Evolutionary conservation across 1,139 yeast species (phyloP), one percentile per base, ranked within the genome.

Genomic region (Suhomyces choctaworum): DNA sequence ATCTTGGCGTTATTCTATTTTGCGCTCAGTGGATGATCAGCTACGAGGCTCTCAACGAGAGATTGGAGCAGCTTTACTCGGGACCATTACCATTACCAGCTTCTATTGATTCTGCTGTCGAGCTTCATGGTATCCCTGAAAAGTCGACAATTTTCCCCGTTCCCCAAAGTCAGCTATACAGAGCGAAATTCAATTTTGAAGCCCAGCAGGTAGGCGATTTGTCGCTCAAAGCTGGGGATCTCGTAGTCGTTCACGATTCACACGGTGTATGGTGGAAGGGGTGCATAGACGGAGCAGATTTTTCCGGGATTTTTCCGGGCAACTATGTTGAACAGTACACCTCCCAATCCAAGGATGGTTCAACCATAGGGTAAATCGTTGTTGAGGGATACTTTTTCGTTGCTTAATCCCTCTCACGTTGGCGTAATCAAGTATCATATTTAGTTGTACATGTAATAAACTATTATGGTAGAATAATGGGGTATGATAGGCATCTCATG

Each of bases 211-310:
- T 44, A 0, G 78, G 74, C 1, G 87, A 81, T 48, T 62, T 81
- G 19, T 48, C 70, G 3, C 67, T 81, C 43, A 47, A 58, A 17
- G 59, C 53, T 23, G 83, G 82, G 7, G 83, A 78, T 40, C 48
- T 53, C 29, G 67, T 81, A 24, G 58, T 52, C 26, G 59, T 80
- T 2, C 40, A 75, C 20, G 71, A 69, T 32, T 58, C 53, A 15
- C 60, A 64, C 1, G 72, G 70, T 3, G 58, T 61, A 20, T 80
- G 87, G 87, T 80, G 85, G 84, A 68, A 67, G 41, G 87, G 86
- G 2, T 68, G 69, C 46, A 46, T 69, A 5, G 60, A 66, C 30
- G 82, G 77, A 0, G 45, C 54, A 16, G 20, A 17, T 7, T 7
- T 17, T 17, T 42, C 54, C 16, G 88, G 87, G 0, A 44, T 64